Percentiles rank a stretch among this genome's conserved stretches.
phyloP scores from a whole-genome alignment of 371 early-diverging fungal species.

The Mycotypha africana region DNA sequence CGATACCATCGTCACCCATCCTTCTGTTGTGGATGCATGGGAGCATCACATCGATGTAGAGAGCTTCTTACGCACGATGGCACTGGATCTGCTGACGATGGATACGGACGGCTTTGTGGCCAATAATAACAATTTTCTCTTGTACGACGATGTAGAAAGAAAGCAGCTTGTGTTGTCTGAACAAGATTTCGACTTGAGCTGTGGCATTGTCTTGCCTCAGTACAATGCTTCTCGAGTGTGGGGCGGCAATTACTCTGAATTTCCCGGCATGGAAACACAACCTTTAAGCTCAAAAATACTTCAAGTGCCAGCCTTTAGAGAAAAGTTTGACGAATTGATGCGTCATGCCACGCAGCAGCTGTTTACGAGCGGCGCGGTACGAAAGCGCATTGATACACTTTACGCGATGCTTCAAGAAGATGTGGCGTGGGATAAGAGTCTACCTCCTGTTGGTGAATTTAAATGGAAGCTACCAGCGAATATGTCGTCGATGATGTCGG shows the following conservation, averaged over 20 bases:
- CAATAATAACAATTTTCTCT: conserved; percentile 22
- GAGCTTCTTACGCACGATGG: conserved; percentile 12
- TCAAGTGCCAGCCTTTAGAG: conserved; percentile 15
- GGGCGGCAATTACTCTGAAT: conserved; percentile 21
- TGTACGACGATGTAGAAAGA: conserved; percentile 17
- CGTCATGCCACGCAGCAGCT: conserved; percentile 6
- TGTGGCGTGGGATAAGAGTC: conserved; percentile 14
- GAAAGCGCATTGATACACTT: conserved; percentile 14
- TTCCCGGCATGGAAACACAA: conserved; percentile 15
- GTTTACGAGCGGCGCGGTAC: conserved; percentile 1
- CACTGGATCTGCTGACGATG: conserved; percentile 12
- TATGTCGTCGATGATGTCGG: too few relatives aligned
- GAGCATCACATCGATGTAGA: conserved; percentile 6
- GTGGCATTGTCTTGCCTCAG: conserved; percentile 21
- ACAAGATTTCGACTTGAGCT: conserved; percentile 12
- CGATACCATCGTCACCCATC: not conserved
- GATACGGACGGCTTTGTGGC: conserved; percentile 10
- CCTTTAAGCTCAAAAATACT: conserved; percentile 13
- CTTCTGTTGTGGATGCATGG: conserved; percentile 7
- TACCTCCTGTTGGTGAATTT: conserved; percentile 5
- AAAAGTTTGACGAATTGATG: conserved; percentile 5
- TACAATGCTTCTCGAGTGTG: conserved; percentile 1
- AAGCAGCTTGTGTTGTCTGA: conserved; percentile 11
- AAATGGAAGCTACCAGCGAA: too few relatives aligned
- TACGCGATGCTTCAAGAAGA: conserved; percentile 9